Evolutionary conservation across 352 stramenopile species (phyloP), one percentile per base, ranked within the genome.

Genomic region (Globisporangium parvum): DNA sequence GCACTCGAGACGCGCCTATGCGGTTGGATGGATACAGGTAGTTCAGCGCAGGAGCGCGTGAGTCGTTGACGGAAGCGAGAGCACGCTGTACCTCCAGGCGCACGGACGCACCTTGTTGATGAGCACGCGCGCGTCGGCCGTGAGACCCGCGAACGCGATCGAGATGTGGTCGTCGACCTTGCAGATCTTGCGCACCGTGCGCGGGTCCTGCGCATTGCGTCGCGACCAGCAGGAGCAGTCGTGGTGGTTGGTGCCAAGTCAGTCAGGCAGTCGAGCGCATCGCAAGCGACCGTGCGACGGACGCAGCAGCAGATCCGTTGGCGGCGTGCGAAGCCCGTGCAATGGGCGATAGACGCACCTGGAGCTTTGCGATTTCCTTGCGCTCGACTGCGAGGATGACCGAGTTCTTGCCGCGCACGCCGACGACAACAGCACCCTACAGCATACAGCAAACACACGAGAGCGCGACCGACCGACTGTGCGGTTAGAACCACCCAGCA

Each of bases 141-240:
- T 99, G 23, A 99, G 90, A 31, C 97, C 97, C 4, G 96, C 96
- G 75, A 99, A 99, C 47, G 96, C 97, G 55, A 99, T 89, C 54
- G 96, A 97, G 40, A 98, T 96, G 71, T 98, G 88, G 63, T 98
- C 91, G 72, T 99, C 97, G 51, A 99, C 79, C 63, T 98, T 97
- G 55, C 96, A 96, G 70, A 99, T 99, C 87, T 99, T 99, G 68
- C 96, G 91, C 65, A 99, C 98, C 0, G 96, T 99, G 61, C 96
- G 88, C 26, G 96, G 85, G 70, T 99, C 97, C 74, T 77, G 54
- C 28, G 24, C 33, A 47, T 28, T 21, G 9, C 20, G 44, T 26
- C 42, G 4, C 26, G 26, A 31, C 31, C 31, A 37, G 31, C 12
- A 10, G 10, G 31, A 37, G 31, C 31, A 37, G 10, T 2, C 5